Evolutionary conservation across 345 rosid genomes (phyloP).

Genomic region (Salix arbutifolia): DNA sequence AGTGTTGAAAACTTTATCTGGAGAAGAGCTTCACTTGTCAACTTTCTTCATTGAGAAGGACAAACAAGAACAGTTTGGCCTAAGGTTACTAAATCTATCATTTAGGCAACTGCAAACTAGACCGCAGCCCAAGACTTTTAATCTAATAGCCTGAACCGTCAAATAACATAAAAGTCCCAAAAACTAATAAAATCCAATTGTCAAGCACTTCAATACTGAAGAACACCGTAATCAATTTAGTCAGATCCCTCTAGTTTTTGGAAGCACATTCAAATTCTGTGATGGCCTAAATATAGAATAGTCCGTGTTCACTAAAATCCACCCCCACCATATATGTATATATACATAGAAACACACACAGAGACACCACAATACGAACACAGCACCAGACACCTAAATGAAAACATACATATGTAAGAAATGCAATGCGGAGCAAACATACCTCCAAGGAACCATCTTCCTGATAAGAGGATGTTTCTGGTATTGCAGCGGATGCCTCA

Average conservation of each 20-base stretch:
- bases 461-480: conserved; percentile 48
- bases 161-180: too few relatives aligned
- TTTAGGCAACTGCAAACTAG: not conserved
- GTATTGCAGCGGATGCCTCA: conserved; percentile 30
- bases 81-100: not conserved
- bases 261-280: not conserved
- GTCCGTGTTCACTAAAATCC: not conserved
- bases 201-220: not conserved
- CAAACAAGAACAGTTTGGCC: not conserved
- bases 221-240: not conserved
- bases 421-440: not conserved
- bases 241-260: not conserved
- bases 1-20: conserved; percentile 77
- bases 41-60: conserved; percentile 3
- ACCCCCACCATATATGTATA: not conserved
- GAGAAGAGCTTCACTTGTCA: conserved; percentile 11
- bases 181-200: not conserved
- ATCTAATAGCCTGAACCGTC: not conserved
- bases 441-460: conserved; percentile 87
- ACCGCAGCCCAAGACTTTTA: not conserved
- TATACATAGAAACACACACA: not conserved
- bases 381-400: not conserved
- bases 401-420: not conserved
- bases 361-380: not conserved
- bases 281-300: not conserved